Evolutionary conservation across 495 filamentous ascomycete species (phyloP).

Genomic region (Parmelia sp.): DNA sequence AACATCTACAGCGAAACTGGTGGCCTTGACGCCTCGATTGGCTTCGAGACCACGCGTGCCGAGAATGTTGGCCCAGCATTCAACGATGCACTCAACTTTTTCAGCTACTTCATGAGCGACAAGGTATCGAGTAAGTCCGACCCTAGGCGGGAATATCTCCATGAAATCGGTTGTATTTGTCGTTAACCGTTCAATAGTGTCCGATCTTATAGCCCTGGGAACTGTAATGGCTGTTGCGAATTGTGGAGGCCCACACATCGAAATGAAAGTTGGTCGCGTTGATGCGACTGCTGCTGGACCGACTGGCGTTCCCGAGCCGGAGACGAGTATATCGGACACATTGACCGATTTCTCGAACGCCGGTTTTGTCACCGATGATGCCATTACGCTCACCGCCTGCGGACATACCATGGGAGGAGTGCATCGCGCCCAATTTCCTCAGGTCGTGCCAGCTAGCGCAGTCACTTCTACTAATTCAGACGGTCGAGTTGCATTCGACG

Average conservation of each 20-base stretch:
- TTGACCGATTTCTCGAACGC: slow-evolving; percentile 50
- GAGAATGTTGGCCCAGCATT: slow-evolving; percentile 57
- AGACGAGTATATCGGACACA: slow-evolving; percentile 48
- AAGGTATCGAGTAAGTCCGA: slow-evolving; percentile 32
- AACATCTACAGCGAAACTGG: slow-evolving; percentile 44
- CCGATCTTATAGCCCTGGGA: slow-evolving; percentile 56
- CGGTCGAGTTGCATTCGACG: slow-evolving; percentile 35
- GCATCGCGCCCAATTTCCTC: slow-evolving; percentile 49
- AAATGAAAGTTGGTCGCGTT: slow-evolving; percentile 47
- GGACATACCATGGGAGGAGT: slow-evolving; percentile 58
- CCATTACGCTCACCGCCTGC: slow-evolving; percentile 56
- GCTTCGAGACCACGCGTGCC: slow-evolving; percentile 45
- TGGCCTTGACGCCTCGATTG: slow-evolving; percentile 54
- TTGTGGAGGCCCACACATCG: slow-evolving; percentile 53
- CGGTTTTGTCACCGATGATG: slow-evolving; percentile 50
- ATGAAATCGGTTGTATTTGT: too few species aligned
- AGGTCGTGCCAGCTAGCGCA: slow-evolving; percentile 42
- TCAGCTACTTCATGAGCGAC: slow-evolving; percentile 46
- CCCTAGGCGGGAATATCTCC: neutral
- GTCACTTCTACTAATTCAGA: slow-evolving; percentile 43
- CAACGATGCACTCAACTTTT: slow-evolving; percentile 48
- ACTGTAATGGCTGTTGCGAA: slow-evolving; percentile 50
- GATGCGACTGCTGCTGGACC: slow-evolving; percentile 48
- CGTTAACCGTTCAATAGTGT: slow-evolving; percentile 24
- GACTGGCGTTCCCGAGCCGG: slow-evolving; percentile 52